A percentile compares a stretch with the other conserved stretches of the same genome.
phyloP scores from a whole-genome alignment of 2,329 filamentous ascomycete species.

The Hymenoscyphus fraxineus region DNA sequence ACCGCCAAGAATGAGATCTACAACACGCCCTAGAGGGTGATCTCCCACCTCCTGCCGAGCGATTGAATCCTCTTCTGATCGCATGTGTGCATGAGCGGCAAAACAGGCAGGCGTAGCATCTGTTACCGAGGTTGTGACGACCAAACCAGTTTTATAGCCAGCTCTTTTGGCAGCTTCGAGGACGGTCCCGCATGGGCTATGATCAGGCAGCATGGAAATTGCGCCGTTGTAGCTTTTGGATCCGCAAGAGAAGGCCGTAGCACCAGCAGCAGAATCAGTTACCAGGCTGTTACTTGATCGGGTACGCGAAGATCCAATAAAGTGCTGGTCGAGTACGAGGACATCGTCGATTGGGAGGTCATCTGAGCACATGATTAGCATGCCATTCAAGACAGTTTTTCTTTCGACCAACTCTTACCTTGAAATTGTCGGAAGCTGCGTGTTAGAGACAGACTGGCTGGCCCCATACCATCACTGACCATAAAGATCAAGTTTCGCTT shows the following conservation, averaged over 20 bases:
- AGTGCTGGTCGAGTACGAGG: conserved; percentile 77
- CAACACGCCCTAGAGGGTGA: conserved; percentile 78
- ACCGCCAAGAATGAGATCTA: conserved; percentile 90
- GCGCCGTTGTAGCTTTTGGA: conserved; percentile 96
- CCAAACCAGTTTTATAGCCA: conserved; percentile 88
- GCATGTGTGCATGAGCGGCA: conserved; percentile 76
- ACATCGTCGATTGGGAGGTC: conserved; percentile 71
- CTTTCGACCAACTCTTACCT: conserved; percentile 32
- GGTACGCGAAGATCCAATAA: conserved; percentile 87
- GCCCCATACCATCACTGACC: conserved; percentile 98
- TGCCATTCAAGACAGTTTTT: neutral
- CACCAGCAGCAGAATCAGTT: conserved; percentile 94
- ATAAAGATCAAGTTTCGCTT: conserved; percentile 98
- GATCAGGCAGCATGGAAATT: conserved; percentile 82
- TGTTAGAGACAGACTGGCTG: conserved; percentile 82
- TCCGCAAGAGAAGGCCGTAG: conserved; percentile 91
- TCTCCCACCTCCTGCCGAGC: conserved; percentile 89
- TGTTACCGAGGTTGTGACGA: conserved; percentile 91
- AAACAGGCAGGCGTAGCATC: conserved; percentile 97
- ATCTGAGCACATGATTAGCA: conserved; percentile 36
- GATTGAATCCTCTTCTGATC: conserved; percentile 82
- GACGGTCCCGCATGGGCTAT: conserved; percentile 82
- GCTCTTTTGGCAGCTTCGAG: conserved; percentile 90
- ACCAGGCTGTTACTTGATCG: conserved; percentile 79
- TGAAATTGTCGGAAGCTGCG: conserved; percentile 79